Base-by-base conservation (phyloP, 306 rosid species). In the Mucuna pruriens region DNA sequence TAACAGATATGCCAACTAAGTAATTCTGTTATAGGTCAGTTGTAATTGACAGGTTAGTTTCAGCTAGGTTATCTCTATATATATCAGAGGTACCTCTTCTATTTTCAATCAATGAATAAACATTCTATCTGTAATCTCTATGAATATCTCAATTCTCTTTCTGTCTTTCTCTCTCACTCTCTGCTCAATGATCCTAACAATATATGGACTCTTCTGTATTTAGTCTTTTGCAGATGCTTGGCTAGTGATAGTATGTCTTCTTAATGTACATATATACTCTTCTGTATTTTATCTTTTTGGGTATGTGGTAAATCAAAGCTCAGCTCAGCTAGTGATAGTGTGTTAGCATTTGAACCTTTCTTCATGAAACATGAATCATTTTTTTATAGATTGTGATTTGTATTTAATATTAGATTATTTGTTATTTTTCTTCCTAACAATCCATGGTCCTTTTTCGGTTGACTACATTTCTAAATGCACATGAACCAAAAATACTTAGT, bases 311-410 rank as follows among this genome's bases (percentile, higher is more conserved):
- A 51, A 71, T 63, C 36, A 60, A 55, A 23, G 20, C 29, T 13
- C 29, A 19, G n/a, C 45, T 70, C n/a, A 26, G 38, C 54, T 75
- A 70, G 61, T 62, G 20, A 25, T 54, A 26, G 31, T 38, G 19
- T 33, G 55, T 39, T 77, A 19, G 64, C 68, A 54, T 38, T 78
- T 78, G 62, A 65, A 58, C 46, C 71, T 72, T 29, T 87, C 23
- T 73, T 34, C 39, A 60, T 31, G 49, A 60, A 40, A 54, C 48
- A 62, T 51, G 5, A 40, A 20, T 17, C 48, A 51, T 36, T 71
- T 8, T 64, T 55, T 62, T 51, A 2, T 29, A 40, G 8, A 77
- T 65, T 72, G 42, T 29, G 61, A 23, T 23, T 48, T 63, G 65
- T 16, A 52, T 57, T 23, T 57, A 16, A 19, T 39, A 25, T 44